Base-by-base conservation (phyloP, 371 early-diverging fungal species). In the Lichtheimia ornata region DNA sequence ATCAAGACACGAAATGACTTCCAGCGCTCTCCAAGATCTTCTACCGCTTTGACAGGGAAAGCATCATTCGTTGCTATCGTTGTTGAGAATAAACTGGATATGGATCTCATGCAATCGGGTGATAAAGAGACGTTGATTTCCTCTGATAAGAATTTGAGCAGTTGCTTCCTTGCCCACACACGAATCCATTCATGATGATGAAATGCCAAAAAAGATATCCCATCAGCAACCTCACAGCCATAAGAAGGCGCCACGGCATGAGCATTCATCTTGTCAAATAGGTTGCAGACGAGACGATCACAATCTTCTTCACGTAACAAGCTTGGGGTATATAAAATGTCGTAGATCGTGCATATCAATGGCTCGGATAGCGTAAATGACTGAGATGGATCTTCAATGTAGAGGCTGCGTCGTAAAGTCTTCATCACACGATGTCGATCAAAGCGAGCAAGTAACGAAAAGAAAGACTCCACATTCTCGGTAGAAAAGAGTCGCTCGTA, bases 101-200 rank as follows among this genome's bases (percentile, higher is more conserved):
- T 49, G 35, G n/a, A 17, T 41, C 43, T n/a, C 43, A 54, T 17
- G 49, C 45, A 35, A 42, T 27, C 51, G 15, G 57, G 17, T 24
- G 25, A 13, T 50, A 27, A 25, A 22, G 22, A 7, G 20, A 54
- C 11, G 14, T 20, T 28, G n/a, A 24, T 49, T 5, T 50, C 53
- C 49, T 65, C 63, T 5, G 50, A 17, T 13, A 59, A 47, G 43
- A 69, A 70, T 18, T 67, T 66, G 35, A 77, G 72, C 0, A 80
- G n/a, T n/a, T 73, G 51, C 56, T 77, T 80, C 44, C 81, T 57
- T 2, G 75, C 66, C 77, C 77, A 80, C 40, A 71, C 63, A 5
- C 81, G 69, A 20, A 77, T 58, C 13, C 68, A 55, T 5, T 69
- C 60, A 43, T 74, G 72, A 24, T 74, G 71, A 53, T 80, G 69